Evolutionary conservation across 1,139 yeast species (phyloP).

Genomic region (Suhomyces panamericanus): DNA sequence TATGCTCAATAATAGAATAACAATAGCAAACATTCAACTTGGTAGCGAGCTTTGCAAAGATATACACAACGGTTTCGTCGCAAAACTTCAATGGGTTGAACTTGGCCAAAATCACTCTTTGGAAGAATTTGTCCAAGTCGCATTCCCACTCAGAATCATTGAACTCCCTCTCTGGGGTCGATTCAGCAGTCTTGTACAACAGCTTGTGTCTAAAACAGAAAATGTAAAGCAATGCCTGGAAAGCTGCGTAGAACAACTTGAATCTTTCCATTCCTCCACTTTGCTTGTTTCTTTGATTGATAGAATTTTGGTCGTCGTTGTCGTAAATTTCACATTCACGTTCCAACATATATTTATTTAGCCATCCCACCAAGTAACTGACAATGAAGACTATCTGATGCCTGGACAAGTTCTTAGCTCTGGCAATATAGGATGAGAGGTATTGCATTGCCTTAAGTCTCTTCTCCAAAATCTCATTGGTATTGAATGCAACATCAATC

Average conservation of each 20-base stretch:
- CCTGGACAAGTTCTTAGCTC: constrained; percentile 73
- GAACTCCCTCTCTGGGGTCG: constrained; percentile 16
- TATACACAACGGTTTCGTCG: constrained; percentile 88
- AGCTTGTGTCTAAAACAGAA: constrained; percentile 82
- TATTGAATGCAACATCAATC: constrained; percentile 77
- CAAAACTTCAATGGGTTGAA: constrained; percentile 94
- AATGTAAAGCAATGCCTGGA: constrained; percentile 86
- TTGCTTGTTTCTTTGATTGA: constrained; percentile 15
- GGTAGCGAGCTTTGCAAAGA: constrained; percentile 92
- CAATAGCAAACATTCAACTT: constrained; percentile 90
- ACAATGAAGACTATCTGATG: constrained; percentile 77
- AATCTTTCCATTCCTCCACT: constrained; percentile 74
- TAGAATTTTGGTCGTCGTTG: constrained; percentile 24
- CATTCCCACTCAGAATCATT: constrained; percentile 69
- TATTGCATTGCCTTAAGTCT: constrained; percentile 90
- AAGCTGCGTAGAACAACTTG: constrained; percentile 86
- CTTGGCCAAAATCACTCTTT: constrained; percentile 78
- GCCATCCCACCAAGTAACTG: constrained; percentile 79
- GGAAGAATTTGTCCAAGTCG: constrained; percentile 80
- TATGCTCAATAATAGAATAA: constrained; percentile 88
- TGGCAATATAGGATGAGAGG: constrained; percentile 84
- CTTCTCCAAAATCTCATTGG: constrained; percentile 66
- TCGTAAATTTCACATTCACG: constrained; percentile 78
- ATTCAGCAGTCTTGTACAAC: constrained; percentile 41
- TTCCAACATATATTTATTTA: constrained; percentile 74